Base-by-base conservation (phyloP, 257 asterid species). In the Cynanchum wilfordii region DNA sequence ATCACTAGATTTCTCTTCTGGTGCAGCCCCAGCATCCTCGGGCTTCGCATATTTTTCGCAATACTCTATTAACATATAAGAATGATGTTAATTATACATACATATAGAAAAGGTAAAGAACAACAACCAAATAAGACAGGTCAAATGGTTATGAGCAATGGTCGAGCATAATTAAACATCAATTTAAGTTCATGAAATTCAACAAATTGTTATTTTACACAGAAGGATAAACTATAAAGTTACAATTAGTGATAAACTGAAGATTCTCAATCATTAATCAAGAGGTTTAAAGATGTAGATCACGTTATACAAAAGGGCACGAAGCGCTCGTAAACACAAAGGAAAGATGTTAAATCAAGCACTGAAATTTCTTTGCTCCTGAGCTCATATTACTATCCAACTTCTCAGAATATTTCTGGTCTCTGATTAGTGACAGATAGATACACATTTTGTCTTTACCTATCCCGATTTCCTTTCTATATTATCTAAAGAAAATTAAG, bases 41-140 rank as follows among this genome's bases (percentile, higher is more conserved):
- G 91, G 88, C 86, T 88, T 92, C 0, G 97, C 97, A 69, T 85
- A 88, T 77, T 88, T 92, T 76, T 89, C 89, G 11, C 96, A 88
- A 47, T 80, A 88, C 76, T 92, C 97, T 92, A 84, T 40, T 65
- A 69, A 51, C 22, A 63, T 1, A n/a, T n/a, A n/a, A n/a, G 7
- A 13, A 63, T 42, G 17, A 17, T 11, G 6, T 33, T 7, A 12
- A 15, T 30, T 63, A 17, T 60, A 47, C 63, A 79, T 62, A 17
- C 13, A 63, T 63, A 36, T 1, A 33, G 4, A 12, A 64, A 36
- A 24, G 20, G 50, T 36, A 0, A 64, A 64, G 11, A 36, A 11
- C 16, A 64, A 17, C 12, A 30, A 64, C 7, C 49, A 36, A 64
- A 19, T 20, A 17, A 63, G 47, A 1, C 22, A 4, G 36, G 68